Evolutionary conservation across 768 basidiomycete genomes (phyloP), one percentile per base, ranked within the genome.

Genomic region (Artomyces pyxidatus): DNA sequence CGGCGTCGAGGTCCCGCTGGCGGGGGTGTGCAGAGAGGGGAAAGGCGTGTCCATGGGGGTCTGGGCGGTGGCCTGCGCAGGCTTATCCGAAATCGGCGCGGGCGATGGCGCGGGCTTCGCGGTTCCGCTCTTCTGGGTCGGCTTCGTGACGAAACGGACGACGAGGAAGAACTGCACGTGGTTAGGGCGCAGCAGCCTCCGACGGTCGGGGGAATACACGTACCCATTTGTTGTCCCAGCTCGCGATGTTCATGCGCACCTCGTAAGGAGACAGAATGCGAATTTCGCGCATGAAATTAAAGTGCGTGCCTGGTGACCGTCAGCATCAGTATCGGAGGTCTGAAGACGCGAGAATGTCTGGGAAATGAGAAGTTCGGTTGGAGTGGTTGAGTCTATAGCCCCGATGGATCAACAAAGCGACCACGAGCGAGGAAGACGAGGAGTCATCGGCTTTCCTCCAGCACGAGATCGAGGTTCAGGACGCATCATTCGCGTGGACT

Each of bases 221-320:
- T 56, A 84, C 85, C 86, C 86, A 88, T 76, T 89, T 89, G 28
- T 80, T 66, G 45, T 87, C 85, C 87, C 87, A 89, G 5, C 73
- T 67, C 10, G 68, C 80, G 2, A 86, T 63, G 21, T 61, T 69
- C 10, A 76, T 59, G 35, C 80, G 69, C 9, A 88, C 71, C 64
- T 88, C 83, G 54, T 83, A 88, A 1, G 65, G 62, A 8, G 72
- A 59, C 6, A 85, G 63, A 45, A 82, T 77, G 1, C 83, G 75
- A 21, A 89, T 85, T 63, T 89, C 87, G 14, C 75, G 75, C 38
- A 86, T 65, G 62, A 84, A 88, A 53, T 75, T 69, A 60, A 74
- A 85, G 59, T 87, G 78, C 0, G 84, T 82, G 2, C 73, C 85
- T 83, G 47, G 3, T n/a, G 39, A 19, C 4, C 28, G 21, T 4